Percentiles rank a stretch among this genome's conserved stretches.
phyloP scores from a whole-genome alignment of 108 stramenopile species.

The Cyclotella kingstonii region DNA sequence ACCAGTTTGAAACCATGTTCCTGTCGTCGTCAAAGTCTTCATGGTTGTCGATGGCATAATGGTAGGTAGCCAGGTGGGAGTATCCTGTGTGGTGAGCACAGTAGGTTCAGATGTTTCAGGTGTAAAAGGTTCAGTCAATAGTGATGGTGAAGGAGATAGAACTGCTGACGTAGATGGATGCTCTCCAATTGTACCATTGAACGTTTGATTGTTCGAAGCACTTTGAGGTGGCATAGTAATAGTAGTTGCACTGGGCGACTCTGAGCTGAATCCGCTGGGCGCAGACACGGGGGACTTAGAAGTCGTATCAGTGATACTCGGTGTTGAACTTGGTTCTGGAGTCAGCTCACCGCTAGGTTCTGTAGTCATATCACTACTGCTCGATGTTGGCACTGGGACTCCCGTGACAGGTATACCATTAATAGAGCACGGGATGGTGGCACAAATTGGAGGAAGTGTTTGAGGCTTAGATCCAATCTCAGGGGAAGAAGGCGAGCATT shows the following conservation, averaged over 20 bases:
- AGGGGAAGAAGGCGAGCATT: not conserved
- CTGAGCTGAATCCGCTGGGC: too few species aligned
- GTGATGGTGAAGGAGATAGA: not conserved
- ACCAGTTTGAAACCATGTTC: conserved; percentile 26
- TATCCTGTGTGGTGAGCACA: not conserved
- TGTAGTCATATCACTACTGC: not conserved
- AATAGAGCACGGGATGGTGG: conserved; percentile 3
- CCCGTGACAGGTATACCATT: conserved; percentile 2
- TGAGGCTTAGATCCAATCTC: not conserved
- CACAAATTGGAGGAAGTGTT: conserved; percentile 8
- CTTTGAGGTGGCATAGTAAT: not conserved
- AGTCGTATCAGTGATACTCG: too few species aligned
- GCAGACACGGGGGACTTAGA: too few species aligned
- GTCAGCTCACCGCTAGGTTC: not conserved
- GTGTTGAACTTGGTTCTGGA: too few species aligned
- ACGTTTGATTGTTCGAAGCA: not conserved
- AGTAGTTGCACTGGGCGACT: not conserved
- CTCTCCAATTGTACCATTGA: not conserved
- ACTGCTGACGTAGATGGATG: conserved; percentile 1
- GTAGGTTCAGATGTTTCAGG: conserved; percentile 7
- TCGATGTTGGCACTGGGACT: conserved; percentile 4
- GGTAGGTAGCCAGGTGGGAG: conserved; percentile 5
- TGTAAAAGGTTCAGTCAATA: conserved; percentile 8
- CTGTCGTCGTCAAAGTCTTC: conserved; percentile 10
- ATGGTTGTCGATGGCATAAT: conserved; percentile 11